A percentile compares a stretch with the other conserved stretches of the same genome.
Conservation (phyloP, 2,329 filamentous ascomycete species). For the Graphilbum sp. region DNA sequence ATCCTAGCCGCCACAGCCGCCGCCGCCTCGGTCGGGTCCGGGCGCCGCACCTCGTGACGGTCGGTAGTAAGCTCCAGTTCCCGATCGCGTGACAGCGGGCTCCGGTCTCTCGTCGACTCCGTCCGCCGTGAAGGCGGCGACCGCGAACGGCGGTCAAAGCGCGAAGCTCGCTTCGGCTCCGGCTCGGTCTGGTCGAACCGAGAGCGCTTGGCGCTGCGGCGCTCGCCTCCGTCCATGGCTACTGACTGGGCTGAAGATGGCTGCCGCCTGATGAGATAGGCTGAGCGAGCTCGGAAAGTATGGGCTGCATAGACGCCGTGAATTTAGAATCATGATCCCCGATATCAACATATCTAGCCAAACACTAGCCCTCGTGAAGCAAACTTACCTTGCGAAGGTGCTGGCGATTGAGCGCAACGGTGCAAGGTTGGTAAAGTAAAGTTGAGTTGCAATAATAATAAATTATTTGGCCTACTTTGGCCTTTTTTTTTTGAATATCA, state of each 20-base stretch:
- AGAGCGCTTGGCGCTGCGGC: constrained; percentile 61
- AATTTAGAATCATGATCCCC: no score
- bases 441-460: no score
- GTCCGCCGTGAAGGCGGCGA: constrained; percentile 55
- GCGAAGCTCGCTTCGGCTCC: constrained; percentile 57
- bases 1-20: constrained; percentile 82
- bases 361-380: no score
- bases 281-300: no score
- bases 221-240: constrained; percentile 61
- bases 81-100: constrained; percentile 43
- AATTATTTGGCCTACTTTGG: no score
- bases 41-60: constrained; percentile 25
- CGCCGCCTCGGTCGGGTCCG: constrained; percentile 62
- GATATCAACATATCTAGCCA: no score
- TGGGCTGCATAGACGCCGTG: no score
- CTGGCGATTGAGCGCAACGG: no score
- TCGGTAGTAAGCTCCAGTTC: constrained; percentile 12
- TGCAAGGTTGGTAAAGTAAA: no score
- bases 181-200: constrained; percentile 88
- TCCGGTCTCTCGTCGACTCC: constrained; percentile 63
- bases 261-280: not conserved
- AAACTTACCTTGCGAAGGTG: no score
- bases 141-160: constrained; percentile 84
- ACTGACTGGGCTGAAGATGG: not conserved
- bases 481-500: no score